Evolutionary conservation across 2,329 filamentous ascomycete genomes (phyloP).

Genomic region (Colletotrichum camelliae): DNA sequence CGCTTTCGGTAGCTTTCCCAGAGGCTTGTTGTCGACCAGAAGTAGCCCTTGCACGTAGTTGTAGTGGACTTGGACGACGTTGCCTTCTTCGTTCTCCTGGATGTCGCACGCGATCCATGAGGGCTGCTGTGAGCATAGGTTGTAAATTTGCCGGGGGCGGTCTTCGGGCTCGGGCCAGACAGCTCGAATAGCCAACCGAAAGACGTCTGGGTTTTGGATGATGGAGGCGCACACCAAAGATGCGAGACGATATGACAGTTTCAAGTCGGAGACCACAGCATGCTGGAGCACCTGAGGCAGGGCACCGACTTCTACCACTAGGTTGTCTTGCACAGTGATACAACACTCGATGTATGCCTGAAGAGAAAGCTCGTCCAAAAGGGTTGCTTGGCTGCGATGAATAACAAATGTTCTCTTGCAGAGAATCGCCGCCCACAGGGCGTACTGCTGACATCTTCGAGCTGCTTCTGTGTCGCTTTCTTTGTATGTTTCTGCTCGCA

Average conservation of each 20-base stretch:
- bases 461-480: constrained; percentile 41
- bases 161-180: constrained; percentile 46
- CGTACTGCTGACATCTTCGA: constrained; percentile 46
- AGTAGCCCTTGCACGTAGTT: constrained; percentile 37
- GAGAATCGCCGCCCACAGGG: constrained; percentile 60
- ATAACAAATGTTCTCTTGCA: constrained; percentile 48
- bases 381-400: background rate
- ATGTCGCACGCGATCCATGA: constrained; percentile 22
- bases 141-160: background rate
- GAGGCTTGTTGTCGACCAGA: constrained; percentile 39
- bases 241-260: constrained; percentile 44
- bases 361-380: constrained; percentile 16
- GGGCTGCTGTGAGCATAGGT: constrained; percentile 35
- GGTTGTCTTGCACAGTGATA: constrained; percentile 49
- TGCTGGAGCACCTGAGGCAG: constrained; percentile 39
- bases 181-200: constrained; percentile 35
- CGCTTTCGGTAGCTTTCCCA: constrained; percentile 54
- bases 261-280: constrained; percentile 51
- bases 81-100: constrained; percentile 14
- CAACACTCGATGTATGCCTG: constrained; percentile 29
- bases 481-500: constrained; percentile 50
- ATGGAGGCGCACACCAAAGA: constrained; percentile 40
- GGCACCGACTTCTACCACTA: constrained; percentile 37
- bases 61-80: constrained; percentile 35
- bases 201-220: constrained; percentile 27